A percentile compares a stretch with the other conserved stretches of the same genome.
phyloP scores from a whole-genome alignment of 768 basidiomycete genomes.

The Podaxis mareebaensis region DNA sequence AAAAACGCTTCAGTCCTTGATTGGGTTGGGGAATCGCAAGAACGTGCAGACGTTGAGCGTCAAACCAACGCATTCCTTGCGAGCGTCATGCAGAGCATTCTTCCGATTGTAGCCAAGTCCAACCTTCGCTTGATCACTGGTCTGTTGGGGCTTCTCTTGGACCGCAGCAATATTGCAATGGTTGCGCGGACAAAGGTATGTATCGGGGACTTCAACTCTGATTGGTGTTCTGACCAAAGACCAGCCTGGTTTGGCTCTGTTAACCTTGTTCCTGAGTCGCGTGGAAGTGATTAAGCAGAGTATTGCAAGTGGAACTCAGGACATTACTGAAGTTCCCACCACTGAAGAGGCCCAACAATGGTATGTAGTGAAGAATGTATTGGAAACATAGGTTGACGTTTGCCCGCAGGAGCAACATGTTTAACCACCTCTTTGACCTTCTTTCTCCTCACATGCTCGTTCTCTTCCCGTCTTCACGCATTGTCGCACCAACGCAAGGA shows the following conservation, averaged over 20 bases:
- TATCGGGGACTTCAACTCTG: conserved; percentile 12
- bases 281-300: conserved; percentile 91
- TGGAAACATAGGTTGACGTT: conserved; percentile 11
- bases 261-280: conserved; percentile 88
- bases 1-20: conserved; percentile 74
- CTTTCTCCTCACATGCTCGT: conserved; percentile 73
- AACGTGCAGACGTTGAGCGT: conserved; percentile 72
- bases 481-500: conserved; percentile 35
- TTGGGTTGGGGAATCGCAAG: conserved; percentile 57
- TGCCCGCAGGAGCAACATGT: conserved; percentile 74
- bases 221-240: conserved; percentile 14
- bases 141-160: conserved; percentile 78
- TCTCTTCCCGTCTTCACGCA: conserved; percentile 91
- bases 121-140: conserved; percentile 84
- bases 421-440: conserved; percentile 82
- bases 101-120: conserved; percentile 78
- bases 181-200: conserved; percentile 82
- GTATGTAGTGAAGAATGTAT: conserved; percentile 28
- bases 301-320: conserved; percentile 49
- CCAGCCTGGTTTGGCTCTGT: conserved; percentile 88
- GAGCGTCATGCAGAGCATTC: conserved; percentile 83
- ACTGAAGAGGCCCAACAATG: conserved; percentile 80
- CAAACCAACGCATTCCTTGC: conserved; percentile 90
- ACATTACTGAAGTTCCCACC: conserved; percentile 52
- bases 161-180: conserved; percentile 71